Conservation (phyloP, 140 eudicot species). For the Cichorium intybus region DNA sequence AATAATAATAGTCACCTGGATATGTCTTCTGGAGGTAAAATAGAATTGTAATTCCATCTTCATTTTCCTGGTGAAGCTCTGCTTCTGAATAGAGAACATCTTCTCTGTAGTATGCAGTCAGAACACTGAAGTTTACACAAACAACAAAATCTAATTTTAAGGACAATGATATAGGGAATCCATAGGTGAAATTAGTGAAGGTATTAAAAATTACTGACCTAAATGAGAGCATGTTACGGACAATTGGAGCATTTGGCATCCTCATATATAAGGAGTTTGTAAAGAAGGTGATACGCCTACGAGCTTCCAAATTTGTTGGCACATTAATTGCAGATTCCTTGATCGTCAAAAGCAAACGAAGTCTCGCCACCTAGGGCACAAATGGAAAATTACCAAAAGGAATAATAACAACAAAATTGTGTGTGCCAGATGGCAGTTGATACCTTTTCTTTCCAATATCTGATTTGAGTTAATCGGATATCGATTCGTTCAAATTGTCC, state of each 20-base stretch:
- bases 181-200: not conserved
- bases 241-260: conserved; percentile 95
- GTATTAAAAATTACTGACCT: conserved; percentile 56
- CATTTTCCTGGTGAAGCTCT: conserved; percentile 79
- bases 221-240: conserved; percentile 97
- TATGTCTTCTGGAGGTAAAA: conserved; percentile 93
- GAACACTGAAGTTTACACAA: conserved; percentile 54
- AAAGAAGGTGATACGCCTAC: conserved; percentile 94
- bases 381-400: not conserved
- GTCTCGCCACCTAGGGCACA: conserved; percentile 73
- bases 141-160: not conserved
- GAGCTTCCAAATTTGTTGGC: conserved; percentile 94
- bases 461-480: conserved; percentile 36
- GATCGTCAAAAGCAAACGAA: conserved; percentile 80
- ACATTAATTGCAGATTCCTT: conserved; percentile 97
- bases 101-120: conserved; percentile 96
- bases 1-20: conserved; percentile 63
- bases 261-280: conserved; percentile 94
- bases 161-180: not conserved
- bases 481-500: conserved; percentile 83
- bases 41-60: conserved; percentile 86
- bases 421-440: conserved; percentile 10
- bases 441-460: conserved; percentile 93
- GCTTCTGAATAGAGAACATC: conserved; percentile 83
- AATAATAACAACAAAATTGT: conserved; percentile 6